Evolutionary conservation across 1,284 basidiomycete species (phyloP), one percentile per base, ranked within the genome.

Genomic region (Sporisorium scitamineum): DNA sequence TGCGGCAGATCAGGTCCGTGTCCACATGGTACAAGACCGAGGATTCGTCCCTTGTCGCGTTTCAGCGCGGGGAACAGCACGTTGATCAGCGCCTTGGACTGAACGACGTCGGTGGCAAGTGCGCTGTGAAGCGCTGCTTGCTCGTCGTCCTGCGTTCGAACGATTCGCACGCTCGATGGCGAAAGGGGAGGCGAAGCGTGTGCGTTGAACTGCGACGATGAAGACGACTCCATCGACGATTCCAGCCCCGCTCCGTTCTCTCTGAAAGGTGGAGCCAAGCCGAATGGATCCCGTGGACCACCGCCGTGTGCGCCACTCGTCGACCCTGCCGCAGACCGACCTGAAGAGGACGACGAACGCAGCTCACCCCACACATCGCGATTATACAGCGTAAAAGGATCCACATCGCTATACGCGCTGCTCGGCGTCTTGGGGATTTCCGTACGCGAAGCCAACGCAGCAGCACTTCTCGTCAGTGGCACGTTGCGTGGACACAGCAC

Each of bases 51-150:
- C 27, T 61, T 61, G 37, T 76, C 78, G 6, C 72, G 54, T 48
- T 68, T 75, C 8, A 80, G 41, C 2, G 70, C 70, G 0, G 78
- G 78, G 37, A 76, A 70, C n/a, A 80, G 68, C 3, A 68, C 71
- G 27, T 75, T 70, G 56, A 80, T 57, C 41, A 80, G 39, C 2
- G 69, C 76, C 29, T 65, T 61, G 14, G 62, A 56, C 26, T 80
- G 72, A 3, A 70, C 70, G 3, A 80, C 64, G 41, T 80, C 78
- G 3, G 76, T 76, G 16, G 59, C 58, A 31, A 80, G 58, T 2
- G 76, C 71, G n/a, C 64, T 64, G 55, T 64, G 60, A 9, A 76
- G 65, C 4, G 73, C 69, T 0, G 57, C 58, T n/a, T 71, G 73
- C 56, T 71, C 69, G 50, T 71, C 73, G 41, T 71, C 69, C 44